Conservation (phyloP, 768 basidiomycete genomes). For the Tylopilus balloui region DNA sequence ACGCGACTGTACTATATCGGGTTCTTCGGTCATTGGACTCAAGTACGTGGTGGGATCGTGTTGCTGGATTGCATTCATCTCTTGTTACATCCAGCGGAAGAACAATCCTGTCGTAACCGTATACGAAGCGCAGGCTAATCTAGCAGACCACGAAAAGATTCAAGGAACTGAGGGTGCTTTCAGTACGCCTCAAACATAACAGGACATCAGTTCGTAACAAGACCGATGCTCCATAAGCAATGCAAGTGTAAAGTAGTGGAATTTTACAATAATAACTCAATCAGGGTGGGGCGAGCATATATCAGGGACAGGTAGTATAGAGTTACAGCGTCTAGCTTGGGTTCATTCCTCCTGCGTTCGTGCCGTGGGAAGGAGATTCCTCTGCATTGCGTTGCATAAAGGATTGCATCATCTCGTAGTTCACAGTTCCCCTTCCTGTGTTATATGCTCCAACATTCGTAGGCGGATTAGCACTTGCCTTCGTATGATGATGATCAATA, state of each 20-base stretch:
- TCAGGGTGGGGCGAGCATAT: background rate
- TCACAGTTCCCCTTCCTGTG: conserved; percentile 25
- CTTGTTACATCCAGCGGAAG: conserved; percentile 53
- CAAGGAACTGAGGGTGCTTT: conserved; percentile 68
- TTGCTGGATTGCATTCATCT: background rate
- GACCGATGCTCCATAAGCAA: conserved; percentile 5
- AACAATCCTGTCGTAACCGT: conserved; percentile 75
- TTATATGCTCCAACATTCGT: conserved; percentile 22
- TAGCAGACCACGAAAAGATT: conserved; percentile 85
- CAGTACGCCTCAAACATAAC: conserved; percentile 40
- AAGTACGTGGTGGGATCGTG: conserved; percentile 40
- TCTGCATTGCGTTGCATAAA: conserved; percentile 41
- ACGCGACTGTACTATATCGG: conserved; percentile 81
- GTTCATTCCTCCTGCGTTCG: conserved; percentile 15
- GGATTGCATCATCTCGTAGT: conserved; percentile 42
- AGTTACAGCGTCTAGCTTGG: conserved; percentile 9
- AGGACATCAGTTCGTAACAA: background rate
- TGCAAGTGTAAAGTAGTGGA: conserved; percentile 13
- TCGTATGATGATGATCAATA: background rate
- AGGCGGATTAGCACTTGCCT: conserved; percentile 15
- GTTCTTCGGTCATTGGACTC: conserved; percentile 76
- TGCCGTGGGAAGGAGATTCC: conserved; percentile 23
- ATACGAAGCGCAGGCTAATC: conserved; percentile 83
- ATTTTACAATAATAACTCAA: conserved; percentile 2
- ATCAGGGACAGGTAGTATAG: background rate